Base-by-base conservation (phyloP, 345 rosid genomes). In the Limnanthes douglasii region DNA sequence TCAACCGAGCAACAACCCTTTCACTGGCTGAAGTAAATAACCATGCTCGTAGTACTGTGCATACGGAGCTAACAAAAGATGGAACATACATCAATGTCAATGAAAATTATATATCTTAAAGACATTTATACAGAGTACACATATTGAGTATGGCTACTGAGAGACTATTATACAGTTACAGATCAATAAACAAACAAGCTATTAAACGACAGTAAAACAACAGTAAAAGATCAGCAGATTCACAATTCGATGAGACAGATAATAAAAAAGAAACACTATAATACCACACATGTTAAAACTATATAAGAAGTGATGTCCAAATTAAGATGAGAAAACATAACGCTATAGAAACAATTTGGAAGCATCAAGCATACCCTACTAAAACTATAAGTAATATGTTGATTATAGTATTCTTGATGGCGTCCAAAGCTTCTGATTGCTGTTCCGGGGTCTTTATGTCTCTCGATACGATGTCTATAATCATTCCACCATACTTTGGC, bases 401-500 rank as follows among this genome's bases (percentile, higher is more conserved):
- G 3, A 66, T 9, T 17, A 73, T 68, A 6, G 82, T 66, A 30
- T 55, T 46, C 53, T 39, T 63, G 56, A 73, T 64, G 19, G 60
- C 72, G 35, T 30, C 34, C 26, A 69, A 31, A 35, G 83, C 75
- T 22, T 52, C 60, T 0, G 60, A 25, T 50, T 64, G 59, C 57
- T 69, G 53, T 23, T 73, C 72, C 49, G 69, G 58, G 0, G 66
- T 69, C 31, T 15, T 35, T 37, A 11, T 53, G 27, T 69, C 72
- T 60, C 62, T 56, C 4, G 83, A 69, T 18, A 69, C 74, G 36
- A 73, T 69, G 68, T 73, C 77, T 25, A 73, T 66, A 43, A 73
- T 73, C 64, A 50, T 66, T 10, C 77, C 83, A 43, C 78, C 83
- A 63, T 60, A 73, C 50, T 72, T 72, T 25, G 75, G 79, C 75